These are phyloP conservation scores for Cutaneotrichosporon cyanovorans DNA, from an alignment of 1,284 basidiomycete species.

Conservation along the genomic window DNA sequence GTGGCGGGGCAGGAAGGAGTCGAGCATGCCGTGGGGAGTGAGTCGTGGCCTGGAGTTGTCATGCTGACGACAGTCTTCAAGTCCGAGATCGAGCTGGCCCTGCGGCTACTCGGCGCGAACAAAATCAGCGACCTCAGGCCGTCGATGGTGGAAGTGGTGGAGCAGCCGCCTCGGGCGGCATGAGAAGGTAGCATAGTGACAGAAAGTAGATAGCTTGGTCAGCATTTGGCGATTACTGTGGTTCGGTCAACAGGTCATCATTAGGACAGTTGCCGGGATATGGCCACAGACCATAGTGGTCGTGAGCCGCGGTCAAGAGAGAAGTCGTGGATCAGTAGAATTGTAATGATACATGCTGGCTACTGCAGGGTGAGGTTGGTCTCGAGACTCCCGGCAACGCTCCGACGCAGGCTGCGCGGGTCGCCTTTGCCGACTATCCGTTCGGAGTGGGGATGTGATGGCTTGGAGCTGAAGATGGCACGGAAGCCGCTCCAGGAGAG, in stretches of 20 bases:
- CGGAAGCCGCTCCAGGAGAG: slow-evolving; percentile 15
- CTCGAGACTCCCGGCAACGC: not conserved
- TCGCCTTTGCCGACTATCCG: not conserved
- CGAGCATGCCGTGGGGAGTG: slow-evolving; percentile 55
- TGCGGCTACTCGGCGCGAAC: slow-evolving; percentile 70
- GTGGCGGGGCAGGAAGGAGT: slow-evolving; percentile 80
- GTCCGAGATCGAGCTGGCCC: slow-evolving; percentile 58
- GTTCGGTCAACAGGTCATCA: not conserved
- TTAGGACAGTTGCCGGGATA: too few relatives aligned
- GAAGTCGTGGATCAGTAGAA: too few relatives aligned
- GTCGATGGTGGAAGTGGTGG: slow-evolving; percentile 41
- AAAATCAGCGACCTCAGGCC: slow-evolving; percentile 50
- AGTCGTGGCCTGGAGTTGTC: slow-evolving; percentile 16
- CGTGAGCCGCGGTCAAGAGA: too few relatives aligned
- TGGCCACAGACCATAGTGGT: too few relatives aligned
- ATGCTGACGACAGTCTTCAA: slow-evolving; percentile 28
- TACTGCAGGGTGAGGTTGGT: not conserved
- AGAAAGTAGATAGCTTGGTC: not conserved
- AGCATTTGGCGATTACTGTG: not conserved
- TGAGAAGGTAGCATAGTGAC: not conserved
- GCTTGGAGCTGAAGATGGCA: not conserved
- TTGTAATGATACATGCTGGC: not conserved
- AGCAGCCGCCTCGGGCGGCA: slow-evolving; percentile 7
- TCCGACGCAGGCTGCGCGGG: not conserved
- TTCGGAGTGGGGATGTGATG: not conserved